Conservation (phyloP, 2,329 filamentous ascomycete genomes). For the Aureobasidium sp. region DNA sequence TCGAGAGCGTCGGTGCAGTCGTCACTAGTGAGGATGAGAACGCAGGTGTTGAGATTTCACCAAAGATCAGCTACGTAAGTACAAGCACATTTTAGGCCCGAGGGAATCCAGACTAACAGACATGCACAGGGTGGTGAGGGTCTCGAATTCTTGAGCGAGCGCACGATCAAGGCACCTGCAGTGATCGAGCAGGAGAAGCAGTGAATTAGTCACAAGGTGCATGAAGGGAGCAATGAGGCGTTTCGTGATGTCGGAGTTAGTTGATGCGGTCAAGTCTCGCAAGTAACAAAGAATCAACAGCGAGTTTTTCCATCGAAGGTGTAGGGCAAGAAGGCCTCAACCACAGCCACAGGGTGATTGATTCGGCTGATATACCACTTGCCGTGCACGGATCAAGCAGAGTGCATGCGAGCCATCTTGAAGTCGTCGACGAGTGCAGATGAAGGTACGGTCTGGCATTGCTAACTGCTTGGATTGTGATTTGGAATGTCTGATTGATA, state of each 20-base stretch:
- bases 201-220: not conserved
- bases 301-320: no score
- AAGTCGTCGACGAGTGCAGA: not conserved
- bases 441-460: no score
- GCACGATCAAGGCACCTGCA: constrained; percentile 56
- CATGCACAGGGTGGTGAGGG: constrained; percentile 53
- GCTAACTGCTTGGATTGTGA: not conserved
- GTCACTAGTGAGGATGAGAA: constrained; percentile 58
- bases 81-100: not conserved
- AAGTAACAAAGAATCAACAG: constrained; percentile 7
- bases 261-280: not conserved
- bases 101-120: not conserved
- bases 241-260: not conserved
- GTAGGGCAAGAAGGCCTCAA: no score
- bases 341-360: no score
- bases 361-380: not conserved
- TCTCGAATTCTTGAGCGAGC: constrained; percentile 52
- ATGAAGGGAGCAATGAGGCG: constrained; percentile 1
- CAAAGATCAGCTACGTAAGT: constrained; percentile 89
- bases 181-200: constrained; percentile 54
- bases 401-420: not conserved
- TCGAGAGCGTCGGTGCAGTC: constrained; percentile 67
- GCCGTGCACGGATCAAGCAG: not conserved
- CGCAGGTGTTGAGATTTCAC: constrained; percentile 80
- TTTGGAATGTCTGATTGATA: no score